Evolutionary conservation across 495 filamentous ascomycete species (phyloP), one percentile per base, ranked within the genome.

Genomic region (Staphylotrichum tortipilum): DNA sequence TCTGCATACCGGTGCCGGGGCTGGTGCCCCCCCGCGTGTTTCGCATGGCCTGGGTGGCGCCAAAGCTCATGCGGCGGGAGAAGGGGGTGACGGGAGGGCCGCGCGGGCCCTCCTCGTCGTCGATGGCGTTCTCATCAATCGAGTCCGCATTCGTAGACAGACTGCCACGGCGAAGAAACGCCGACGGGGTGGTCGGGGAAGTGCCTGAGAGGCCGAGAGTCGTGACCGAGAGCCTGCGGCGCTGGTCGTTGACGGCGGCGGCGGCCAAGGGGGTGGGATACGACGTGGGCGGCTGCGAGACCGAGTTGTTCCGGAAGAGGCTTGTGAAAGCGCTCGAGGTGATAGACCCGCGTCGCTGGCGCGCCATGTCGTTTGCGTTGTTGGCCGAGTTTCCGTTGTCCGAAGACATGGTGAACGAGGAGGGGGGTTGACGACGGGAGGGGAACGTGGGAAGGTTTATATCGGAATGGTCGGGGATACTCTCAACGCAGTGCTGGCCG

Each of bases 1-100:
- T 53, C 26, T 59, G 65, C 70, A 59, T 79, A 79, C 77, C 77
- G 57, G 36, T 57, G 52, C 73, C 63, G 42, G 75, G 74, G 54
- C 74, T 79, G 28, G 57, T 61, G 45, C 65, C 60, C 31, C 55
- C 59, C 26, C 73, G 68, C 5, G 68, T 62, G 38, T 61, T 64
- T 50, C 86, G 79, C 59, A 95, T 71, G 30, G 92, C 88, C 60
- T 88, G 81, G 22, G 88, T 26, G 12, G 49, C 89, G 46, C 92
- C 91, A 63, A 94, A 92, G 61, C 90, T 95, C 72, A 94, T 80
- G 18, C 92, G 83, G 42, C 92, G 81, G 9, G 80, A 79, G 63
- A 95, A 94, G 14, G 88, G 88, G 5, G 85, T 85, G 39, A 67
- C 78, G 28, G 86, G 78, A 7, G 76, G 73, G 49, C 62, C 65